Percentiles rank a stretch among this genome's conserved stretches.
phyloP scores from a whole-genome alignment of 2,329 filamentous ascomycete genomes.

The Massarina eburnea region DNA sequence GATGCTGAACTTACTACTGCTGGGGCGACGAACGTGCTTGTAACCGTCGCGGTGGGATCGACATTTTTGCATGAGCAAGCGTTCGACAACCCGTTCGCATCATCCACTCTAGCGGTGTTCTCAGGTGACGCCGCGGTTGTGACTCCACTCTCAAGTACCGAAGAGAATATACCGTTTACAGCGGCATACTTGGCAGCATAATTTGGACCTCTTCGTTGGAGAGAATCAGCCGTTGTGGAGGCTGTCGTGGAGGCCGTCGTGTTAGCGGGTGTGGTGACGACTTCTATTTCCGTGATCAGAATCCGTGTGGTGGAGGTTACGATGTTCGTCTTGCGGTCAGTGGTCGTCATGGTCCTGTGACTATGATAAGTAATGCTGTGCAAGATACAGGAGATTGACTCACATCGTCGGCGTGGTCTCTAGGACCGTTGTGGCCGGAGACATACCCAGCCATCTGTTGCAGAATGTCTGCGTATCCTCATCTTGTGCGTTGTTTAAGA shows the following conservation, averaged over 20 bases:
- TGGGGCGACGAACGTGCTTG: constrained; percentile 24
- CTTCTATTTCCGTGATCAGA: constrained; percentile 21
- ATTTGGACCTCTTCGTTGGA: constrained; percentile 15
- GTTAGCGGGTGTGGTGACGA: neutral
- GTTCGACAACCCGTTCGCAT: constrained; percentile 25
- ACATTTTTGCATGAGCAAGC: constrained; percentile 36
- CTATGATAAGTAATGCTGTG: constrained; percentile 8
- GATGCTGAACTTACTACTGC: constrained; percentile 23
- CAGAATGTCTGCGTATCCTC: constrained; percentile 25
- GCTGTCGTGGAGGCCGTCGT: constrained; percentile 12
- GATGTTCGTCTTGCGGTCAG: constrained; percentile 18
- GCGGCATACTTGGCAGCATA: constrained; percentile 17
- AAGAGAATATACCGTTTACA: constrained; percentile 23
- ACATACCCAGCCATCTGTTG: constrained; percentile 31
- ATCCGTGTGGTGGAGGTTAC: constrained; percentile 18
- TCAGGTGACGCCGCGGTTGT: constrained; percentile 10
- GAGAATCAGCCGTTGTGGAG: constrained; percentile 18
- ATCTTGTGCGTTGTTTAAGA: constrained; percentile 15
- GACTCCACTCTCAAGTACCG: constrained; percentile 23
- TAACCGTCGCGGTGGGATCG: constrained; percentile 31
- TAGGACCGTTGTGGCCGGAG: constrained; percentile 21
- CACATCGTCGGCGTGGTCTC: constrained; percentile 30
- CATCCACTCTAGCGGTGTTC: constrained; percentile 15
- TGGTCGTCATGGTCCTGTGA: constrained; percentile 22
- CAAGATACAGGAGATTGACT: neutral